Evolutionary conservation across 345 rosid genomes (phyloP).

Genomic region (Microcos paniculata): DNA sequence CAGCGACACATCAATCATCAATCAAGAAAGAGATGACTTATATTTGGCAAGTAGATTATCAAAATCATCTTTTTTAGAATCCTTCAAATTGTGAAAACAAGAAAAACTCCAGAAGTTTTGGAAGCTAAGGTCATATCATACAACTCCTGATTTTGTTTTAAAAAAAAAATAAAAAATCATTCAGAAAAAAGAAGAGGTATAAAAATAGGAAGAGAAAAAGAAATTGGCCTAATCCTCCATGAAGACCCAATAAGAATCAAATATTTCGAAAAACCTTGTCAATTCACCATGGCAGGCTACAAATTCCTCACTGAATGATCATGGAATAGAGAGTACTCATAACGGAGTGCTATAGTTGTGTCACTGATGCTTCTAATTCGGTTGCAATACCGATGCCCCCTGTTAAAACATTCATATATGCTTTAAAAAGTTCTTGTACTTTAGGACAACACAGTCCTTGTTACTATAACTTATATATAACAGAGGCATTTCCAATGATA

Average conservation of each 20-base stretch:
- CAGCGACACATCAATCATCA: not conserved
- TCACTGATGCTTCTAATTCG: conserved; percentile 19
- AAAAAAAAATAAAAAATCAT: not conserved
- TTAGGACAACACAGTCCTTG: not conserved
- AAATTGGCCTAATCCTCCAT: not conserved
- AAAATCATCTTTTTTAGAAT: not conserved
- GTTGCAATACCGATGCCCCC: conserved; percentile 24
- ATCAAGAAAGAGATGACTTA: not conserved
- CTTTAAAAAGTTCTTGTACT: conserved; percentile 1
- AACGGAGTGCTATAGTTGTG: conserved; percentile 17
- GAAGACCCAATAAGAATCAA: not conserved
- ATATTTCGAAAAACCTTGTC: conserved; percentile 4
- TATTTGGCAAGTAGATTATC: not conserved
- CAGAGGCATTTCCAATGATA: not conserved
- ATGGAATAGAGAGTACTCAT: conserved; percentile 10
- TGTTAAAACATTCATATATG: conserved; percentile 18
- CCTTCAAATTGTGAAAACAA: not conserved
- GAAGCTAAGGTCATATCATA: not conserved
- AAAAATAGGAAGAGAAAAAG: not conserved
- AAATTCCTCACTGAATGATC: conserved; percentile 19
- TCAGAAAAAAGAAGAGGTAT: not conserved
- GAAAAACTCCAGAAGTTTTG: not conserved
- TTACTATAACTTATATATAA: conserved; percentile 6
- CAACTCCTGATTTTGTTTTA: not conserved
- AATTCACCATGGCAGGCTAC: not conserved